These are phyloP conservation scores for Lecanicillium sp. DNA, from an alignment of 2,329 filamentous ascomycete genomes.

Conservation along the genomic window DNA sequence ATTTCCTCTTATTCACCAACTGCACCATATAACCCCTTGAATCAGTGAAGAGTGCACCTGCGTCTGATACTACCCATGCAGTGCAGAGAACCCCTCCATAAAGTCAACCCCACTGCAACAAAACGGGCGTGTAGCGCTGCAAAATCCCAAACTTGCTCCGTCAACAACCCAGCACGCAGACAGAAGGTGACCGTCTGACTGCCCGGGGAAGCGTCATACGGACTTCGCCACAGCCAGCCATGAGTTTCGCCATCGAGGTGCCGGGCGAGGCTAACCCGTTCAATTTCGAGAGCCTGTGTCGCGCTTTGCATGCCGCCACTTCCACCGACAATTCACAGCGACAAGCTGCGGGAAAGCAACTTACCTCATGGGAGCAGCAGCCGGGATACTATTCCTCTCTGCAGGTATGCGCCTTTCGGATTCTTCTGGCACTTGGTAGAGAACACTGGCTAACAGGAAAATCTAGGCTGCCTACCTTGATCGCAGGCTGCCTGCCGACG, in stretches of 20 bases:
- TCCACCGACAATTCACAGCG: slow-evolving; percentile 54
- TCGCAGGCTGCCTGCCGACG: slow-evolving; percentile 63
- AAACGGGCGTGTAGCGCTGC: slow-evolving; percentile 1
- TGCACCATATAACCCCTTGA: no score
- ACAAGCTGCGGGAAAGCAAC: slow-evolving; percentile 61
- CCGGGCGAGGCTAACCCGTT: slow-evolving; percentile 73
- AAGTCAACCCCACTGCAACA: slow-evolving; percentile 5
- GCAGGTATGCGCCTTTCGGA: slow-evolving; percentile 47
- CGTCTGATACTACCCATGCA: no score
- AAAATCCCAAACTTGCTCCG: no score
- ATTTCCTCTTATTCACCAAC: no score
- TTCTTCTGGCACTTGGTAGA: no score
- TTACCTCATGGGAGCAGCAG: slow-evolving; percentile 62
- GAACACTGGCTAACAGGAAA: slow-evolving; percentile 14
- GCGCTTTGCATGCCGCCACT: slow-evolving; percentile 54
- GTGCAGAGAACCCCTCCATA: slow-evolving; percentile 13
- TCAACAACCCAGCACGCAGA: no score
- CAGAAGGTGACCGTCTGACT: not conserved
- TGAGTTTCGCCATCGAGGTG: slow-evolving; percentile 69
- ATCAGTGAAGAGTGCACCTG: no score
- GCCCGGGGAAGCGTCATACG: not conserved
- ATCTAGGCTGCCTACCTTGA: slow-evolving; percentile 71
- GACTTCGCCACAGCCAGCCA: slow-evolving; percentile 24
- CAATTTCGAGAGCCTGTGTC: slow-evolving; percentile 53
- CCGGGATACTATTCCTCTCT: slow-evolving; percentile 58